Conservation (phyloP, 768 basidiomycete genomes). For the Leccinum imitatum region DNA sequence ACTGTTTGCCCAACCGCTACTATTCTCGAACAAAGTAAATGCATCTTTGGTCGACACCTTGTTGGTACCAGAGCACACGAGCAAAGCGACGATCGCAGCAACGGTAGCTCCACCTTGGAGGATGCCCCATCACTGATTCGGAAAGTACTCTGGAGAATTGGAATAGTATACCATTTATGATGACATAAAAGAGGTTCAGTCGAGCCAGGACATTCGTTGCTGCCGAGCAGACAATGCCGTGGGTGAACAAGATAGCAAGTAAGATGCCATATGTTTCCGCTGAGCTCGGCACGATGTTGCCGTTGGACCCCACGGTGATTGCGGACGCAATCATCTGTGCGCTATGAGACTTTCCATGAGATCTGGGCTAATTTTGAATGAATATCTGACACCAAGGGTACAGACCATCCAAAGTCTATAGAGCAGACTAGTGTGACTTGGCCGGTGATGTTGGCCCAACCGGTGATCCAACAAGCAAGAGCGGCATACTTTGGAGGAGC, state of each 20-base stretch:
- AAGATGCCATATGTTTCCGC: constrained; percentile 70
- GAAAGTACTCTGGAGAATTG: neutral
- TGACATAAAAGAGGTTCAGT: constrained; percentile 67
- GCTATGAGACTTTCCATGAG: constrained; percentile 27
- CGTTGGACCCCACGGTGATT: constrained; percentile 59
- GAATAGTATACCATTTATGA: constrained; percentile 52
- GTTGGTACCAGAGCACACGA: constrained; percentile 54
- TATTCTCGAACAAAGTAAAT: constrained; percentile 69
- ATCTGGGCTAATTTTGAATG: neutral
- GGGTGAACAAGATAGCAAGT: constrained; percentile 57
- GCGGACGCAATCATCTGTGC: constrained; percentile 79
- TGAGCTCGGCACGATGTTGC: constrained; percentile 45
- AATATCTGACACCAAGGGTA: neutral
- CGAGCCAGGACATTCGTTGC: constrained; percentile 64
- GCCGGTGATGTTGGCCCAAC: constrained; percentile 75
- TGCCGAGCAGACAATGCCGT: constrained; percentile 70
- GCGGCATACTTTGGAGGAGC: constrained; percentile 62
- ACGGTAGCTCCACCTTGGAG: constrained; percentile 59
- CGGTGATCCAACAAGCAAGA: constrained; percentile 57
- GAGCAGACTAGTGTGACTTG: constrained; percentile 70
- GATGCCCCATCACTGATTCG: neutral
- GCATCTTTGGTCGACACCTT: constrained; percentile 66
- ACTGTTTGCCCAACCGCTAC: constrained; percentile 66
- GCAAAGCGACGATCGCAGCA: constrained; percentile 60
- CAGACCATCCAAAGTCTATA: constrained; percentile 38